A percentile compares a stretch with the other conserved stretches of the same genome.
These are phyloP conservation scores for Articulospora tetracladia DNA, from an alignment of 495 filamentous ascomycete genomes.

Conservation along the genomic window DNA sequence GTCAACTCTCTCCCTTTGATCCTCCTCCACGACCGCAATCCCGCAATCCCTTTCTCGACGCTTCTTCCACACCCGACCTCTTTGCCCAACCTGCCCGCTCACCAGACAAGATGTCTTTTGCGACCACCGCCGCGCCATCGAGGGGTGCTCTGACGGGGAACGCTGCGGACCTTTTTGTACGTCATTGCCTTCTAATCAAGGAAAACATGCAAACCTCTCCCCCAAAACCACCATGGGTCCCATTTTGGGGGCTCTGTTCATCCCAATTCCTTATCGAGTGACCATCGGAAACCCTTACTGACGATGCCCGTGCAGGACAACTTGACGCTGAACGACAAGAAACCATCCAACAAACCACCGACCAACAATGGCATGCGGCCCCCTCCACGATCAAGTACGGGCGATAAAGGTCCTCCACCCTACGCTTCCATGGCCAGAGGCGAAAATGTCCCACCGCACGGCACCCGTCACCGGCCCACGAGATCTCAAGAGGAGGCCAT, in stretches of 20 bases:
- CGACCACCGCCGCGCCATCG: slow-evolving; percentile 37
- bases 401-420: slow-evolving; percentile 37
- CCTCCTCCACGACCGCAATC: slow-evolving; percentile 69
- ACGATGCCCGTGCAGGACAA: slow-evolving; percentile 36
- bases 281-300: slow-evolving; percentile 3
- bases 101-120: slow-evolving; percentile 54
- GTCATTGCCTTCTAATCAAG: slow-evolving; percentile 31
- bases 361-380: slow-evolving; percentile 20
- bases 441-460: slow-evolving; percentile 48
- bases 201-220: neutral
- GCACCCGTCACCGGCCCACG: slow-evolving; percentile 52
- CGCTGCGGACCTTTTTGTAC: slow-evolving; percentile 87
- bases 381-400: slow-evolving; percentile 35
- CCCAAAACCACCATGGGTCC: no score
- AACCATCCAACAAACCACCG: slow-evolving; percentile 18
- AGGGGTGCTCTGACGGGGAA: slow-evolving; percentile 52
- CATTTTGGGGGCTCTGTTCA: neutral
- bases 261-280: neutral
- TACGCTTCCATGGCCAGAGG: slow-evolving; percentile 11
- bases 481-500: slow-evolving; percentile 60
- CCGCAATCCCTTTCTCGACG: slow-evolving; percentile 89
- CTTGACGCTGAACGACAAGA: slow-evolving; percentile 43
- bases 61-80: slow-evolving; percentile 38
- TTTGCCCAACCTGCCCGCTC: slow-evolving; percentile 14
- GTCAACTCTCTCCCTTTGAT: slow-evolving; percentile 38